These are phyloP conservation scores for Macadamia integrifolia DNA, from an alignment of 164 flowering plant species.

Conservation along the genomic window DNA sequence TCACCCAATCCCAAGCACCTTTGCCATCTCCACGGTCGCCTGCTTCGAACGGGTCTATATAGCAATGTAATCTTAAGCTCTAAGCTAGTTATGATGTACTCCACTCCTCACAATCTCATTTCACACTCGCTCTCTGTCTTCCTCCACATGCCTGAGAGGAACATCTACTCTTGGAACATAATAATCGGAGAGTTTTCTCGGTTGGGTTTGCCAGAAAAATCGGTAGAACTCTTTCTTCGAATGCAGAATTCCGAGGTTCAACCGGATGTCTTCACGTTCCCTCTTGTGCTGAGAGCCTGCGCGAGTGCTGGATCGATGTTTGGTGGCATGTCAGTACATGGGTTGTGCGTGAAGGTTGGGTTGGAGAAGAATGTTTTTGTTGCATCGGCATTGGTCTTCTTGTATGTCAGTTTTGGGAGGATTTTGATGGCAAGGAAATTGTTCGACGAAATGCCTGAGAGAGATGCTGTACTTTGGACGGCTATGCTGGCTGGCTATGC, in stretches of 20 bases:
- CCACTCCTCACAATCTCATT: conserved; percentile 13
- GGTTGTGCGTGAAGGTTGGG: conserved; percentile 14
- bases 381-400: conserved; percentile 18
- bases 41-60: conserved; percentile 17
- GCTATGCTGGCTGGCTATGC: conserved; percentile 21
- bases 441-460: conserved; percentile 16
- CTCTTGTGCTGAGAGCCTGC: conserved; percentile 15
- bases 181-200: conserved; percentile 23
- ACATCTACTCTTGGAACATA: conserved; percentile 23
- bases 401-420: conserved; percentile 11
- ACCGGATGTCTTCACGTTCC: conserved; percentile 15
- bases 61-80: conserved; percentile 15
- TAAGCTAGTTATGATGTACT: conserved; percentile 21
- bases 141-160: conserved; percentile 21
- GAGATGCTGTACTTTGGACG: conserved; percentile 25
- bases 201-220: not conserved
- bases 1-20: conserved; percentile 12
- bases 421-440: conserved; percentile 7
- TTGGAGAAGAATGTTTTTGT: conserved; percentile 16
- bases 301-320: conserved; percentile 5
- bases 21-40: conserved; percentile 12
- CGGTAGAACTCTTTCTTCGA: conserved; percentile 6
- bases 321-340: conserved; percentile 11
- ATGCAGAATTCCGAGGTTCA: conserved; percentile 8
- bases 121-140: conserved; percentile 15